Evolutionary conservation across 805 yeast genomes (phyloP), one percentile per base, ranked within the genome.

Genomic region (Yamadazyma paraphyllophila): DNA sequence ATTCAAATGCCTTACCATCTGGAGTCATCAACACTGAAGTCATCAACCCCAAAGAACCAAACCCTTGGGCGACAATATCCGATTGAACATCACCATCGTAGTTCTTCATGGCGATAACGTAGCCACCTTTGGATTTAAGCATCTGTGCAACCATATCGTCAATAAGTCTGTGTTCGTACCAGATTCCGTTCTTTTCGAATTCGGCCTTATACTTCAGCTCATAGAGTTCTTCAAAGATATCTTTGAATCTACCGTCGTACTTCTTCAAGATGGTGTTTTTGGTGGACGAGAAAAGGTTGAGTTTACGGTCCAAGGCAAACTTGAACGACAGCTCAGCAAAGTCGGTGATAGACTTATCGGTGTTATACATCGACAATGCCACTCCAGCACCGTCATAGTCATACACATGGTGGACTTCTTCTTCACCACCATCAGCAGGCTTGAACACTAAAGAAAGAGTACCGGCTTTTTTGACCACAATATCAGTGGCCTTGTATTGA

Each of bases 61-160:
- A 92, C 32, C 98, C 98, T 72, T 92, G 98, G 26, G 98, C 98
- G 47, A 92, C 97, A 61, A 92, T 86, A 67, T 92, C 98, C 12
- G 95, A 85, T 72, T 90, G 91, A 46, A 92, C 98, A 65, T 92
- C 98, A 67, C 98, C 98, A 66, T 92, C 98, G 71, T 92, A 92
- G 75, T 92, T 92, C 77, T 92, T 92, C 85, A 92, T 81, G 39
- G 98, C 98, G 69, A 92, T 88, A 59, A 92, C 85, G 67, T 76
- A 92, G 5, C 98, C 97, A 60, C 98, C 98, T 62, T 80, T 82
- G 38, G 97, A 88, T 75, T 92, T 92, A 66, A 92, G 74, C 97
- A 92, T 91, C 75, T 92, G 97, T 16, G 98, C 98, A 41, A 92
- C 98, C 98, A 92, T 92, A 66, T 92, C 98, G 69, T 92, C 98